Evolutionary conservation across 1,284 basidiomycete species (phyloP).

Genomic region (Paramarasmius palmivorus): DNA sequence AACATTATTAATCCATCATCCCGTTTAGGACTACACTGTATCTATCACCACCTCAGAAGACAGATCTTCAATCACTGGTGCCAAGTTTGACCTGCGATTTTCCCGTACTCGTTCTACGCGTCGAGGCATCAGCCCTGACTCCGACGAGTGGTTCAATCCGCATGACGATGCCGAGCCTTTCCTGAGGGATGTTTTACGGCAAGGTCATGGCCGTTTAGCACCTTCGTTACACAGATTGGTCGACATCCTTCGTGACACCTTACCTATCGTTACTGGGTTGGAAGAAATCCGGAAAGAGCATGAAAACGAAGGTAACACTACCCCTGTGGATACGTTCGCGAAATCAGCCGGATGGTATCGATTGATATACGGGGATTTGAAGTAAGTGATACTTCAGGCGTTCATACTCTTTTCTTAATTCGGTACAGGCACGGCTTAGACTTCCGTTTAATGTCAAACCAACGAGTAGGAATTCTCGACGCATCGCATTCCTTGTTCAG

Average conservation of each 20-base stretch:
- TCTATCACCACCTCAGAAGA: constrained; percentile 69
- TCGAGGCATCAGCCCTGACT: constrained; percentile 21
- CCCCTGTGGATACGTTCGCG: constrained; percentile 60
- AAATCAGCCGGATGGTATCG: constrained; percentile 83
- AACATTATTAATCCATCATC: not conserved
- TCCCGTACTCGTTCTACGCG: constrained; percentile 45
- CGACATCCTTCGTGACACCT: constrained; percentile 65
- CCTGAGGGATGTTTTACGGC: constrained; percentile 61
- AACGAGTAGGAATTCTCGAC: constrained; percentile 68
- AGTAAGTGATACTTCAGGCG: constrained; percentile 36
- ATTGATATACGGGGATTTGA: constrained; percentile 65
- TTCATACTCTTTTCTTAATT: not conserved
- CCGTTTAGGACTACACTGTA: constrained; percentile 64
- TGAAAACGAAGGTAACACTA: constrained; percentile 28
- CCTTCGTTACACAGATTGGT: constrained; percentile 66
- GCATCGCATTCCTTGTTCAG: constrained; percentile 61
- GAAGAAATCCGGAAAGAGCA: constrained; percentile 52
- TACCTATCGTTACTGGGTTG: constrained; percentile 72
- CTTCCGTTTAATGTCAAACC: constrained; percentile 68
- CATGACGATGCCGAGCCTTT: constrained; percentile 76
- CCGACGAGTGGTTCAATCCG: constrained; percentile 51
- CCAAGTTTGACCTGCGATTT: constrained; percentile 73
- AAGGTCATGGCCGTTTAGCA: constrained; percentile 64
- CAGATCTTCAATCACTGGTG: constrained; percentile 62
- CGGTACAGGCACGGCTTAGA: constrained; percentile 69